Base-by-base conservation (phyloP, 1,284 basidiomycete genomes). In the Marasmius tenuissimus region DNA sequence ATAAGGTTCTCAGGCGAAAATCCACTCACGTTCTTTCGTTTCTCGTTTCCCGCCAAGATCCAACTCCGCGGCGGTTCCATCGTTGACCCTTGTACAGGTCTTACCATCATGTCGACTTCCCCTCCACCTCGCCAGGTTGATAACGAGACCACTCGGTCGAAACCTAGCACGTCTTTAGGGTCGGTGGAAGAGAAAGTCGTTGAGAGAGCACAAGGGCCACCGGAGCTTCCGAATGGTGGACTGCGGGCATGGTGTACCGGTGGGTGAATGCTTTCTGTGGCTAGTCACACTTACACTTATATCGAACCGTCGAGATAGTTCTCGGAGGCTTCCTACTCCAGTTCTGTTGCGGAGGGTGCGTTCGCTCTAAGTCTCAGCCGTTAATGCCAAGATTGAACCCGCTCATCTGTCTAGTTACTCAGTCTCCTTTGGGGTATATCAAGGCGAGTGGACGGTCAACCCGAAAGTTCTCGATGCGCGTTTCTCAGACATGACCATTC, bases 341-440 rank as follows among this genome's bases (percentile, higher is more conserved):
- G 60, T 66, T 76, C 49, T 72, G 71, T 61, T 72, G 72, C 27
- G 76, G 74, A n/a, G 77, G 76, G 76, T 79, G 62, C 37, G 62
- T 60, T 27, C 48, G 27, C 11, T 12, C 20, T 1, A 11, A 16
- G 27, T 16, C 11, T 20, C 27, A 11, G 9, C 14, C 35, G 3
- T 3, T 11, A 4, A 7, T 14, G 14, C 20, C n/a, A 12, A 14
- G 3, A 22, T 40, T 14, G 42, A 22, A 18, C 2, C 7, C 22
- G 39, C 18, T 18, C 20, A 7, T 10, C 10, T 2, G 3, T 57
- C 52, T 18, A 79, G 77, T 42, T 76, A 78, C 52, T 61, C 71
- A 3, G 70, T 68, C 22, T 74, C 75, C 4, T 79, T 77, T 53
- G 78, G 77, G n/a, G 78, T 80, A 7, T 79, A 77, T 65, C 78